Percentiles rank a stretch among this genome's conserved stretches.
Conservation (phyloP, 768 basidiomycete species). For the Daedaleopsis nitida region DNA sequence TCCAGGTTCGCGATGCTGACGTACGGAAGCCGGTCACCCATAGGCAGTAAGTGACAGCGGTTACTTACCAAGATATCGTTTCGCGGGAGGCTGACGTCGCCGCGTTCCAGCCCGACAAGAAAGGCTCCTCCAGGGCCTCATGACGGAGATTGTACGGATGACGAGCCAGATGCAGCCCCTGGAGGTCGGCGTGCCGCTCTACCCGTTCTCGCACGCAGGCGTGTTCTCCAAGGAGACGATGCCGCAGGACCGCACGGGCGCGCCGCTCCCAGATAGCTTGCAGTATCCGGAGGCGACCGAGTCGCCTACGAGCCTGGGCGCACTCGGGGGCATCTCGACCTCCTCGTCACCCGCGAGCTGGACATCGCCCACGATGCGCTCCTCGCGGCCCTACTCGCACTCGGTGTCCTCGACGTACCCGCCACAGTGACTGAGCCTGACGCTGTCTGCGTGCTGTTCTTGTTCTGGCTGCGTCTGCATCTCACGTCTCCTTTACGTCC, state of each 20-base stretch:
- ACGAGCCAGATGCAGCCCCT: slow-evolving; percentile 81
- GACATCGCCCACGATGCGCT: slow-evolving; percentile 11
- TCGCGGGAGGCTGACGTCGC: not conserved
- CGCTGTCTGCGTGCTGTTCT: not conserved
- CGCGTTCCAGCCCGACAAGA: slow-evolving; percentile 71
- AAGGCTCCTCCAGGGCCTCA: slow-evolving; percentile 75
- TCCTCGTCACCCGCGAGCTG: slow-evolving; percentile 8
- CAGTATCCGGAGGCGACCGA: slow-evolving; percentile 19
- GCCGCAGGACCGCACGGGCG: slow-evolving; percentile 20
- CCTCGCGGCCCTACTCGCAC: slow-evolving; percentile 13
- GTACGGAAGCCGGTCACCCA: slow-evolving; percentile 78
- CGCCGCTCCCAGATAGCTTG: slow-evolving; percentile 27
- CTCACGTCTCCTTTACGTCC: no score
- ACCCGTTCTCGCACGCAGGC: slow-evolving; percentile 62
- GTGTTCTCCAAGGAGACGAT: slow-evolving; percentile 28
- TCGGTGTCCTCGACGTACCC: not conserved
- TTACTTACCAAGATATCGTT: not conserved
- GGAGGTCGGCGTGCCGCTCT: slow-evolving; percentile 78
- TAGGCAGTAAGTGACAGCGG: slow-evolving; percentile 63
- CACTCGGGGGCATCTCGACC: slow-evolving; percentile 7
- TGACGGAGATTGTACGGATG: slow-evolving; percentile 83
- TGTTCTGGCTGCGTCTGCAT: not conserved
- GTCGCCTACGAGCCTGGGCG: slow-evolving; percentile 15
- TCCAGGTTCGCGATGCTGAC: slow-evolving; percentile 80
- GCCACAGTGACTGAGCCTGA: not conserved